Evolutionary conservation across 257 asterid species (phyloP), one percentile per base, ranked within the genome.

Genomic region (Rhazya stricta): DNA sequence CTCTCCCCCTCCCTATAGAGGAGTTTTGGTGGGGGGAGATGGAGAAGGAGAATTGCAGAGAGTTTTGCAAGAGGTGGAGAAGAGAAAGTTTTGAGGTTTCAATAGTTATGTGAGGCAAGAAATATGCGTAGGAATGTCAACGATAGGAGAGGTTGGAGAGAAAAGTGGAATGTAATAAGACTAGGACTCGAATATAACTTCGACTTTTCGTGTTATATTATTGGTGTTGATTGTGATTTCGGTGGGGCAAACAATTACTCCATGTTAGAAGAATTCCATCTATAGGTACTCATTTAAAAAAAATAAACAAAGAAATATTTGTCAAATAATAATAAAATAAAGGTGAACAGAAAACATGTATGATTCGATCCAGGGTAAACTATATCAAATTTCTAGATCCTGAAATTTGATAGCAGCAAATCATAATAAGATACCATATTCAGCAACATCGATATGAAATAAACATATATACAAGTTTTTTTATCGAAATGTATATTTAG

Each of bases 101-200:
- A 2, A 34, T 21, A 50, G 50, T 54, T 16, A 45, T 68, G 63
- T 30, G 61, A 19, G 56, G 71, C 58, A 43, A 27, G 9, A 23
- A 7, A 69, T 57, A 67, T 54, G 76, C 0, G n/a, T 67, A 80
- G 68, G n/a, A 30, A 45, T n/a, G 29, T 12, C 4, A 45, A 67
- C 13, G 77, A 41, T 45, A 68, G 76, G 84, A 25, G 73, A 69
- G 60, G 73, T 69, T 43, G 76, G 39, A 41, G 58, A 61, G 42
- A 46, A 41, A 76, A 34, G 9, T 45, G 34, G 71, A 61, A 36
- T 6, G 67, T 45, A 57, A 53, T 45, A 25, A 66, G 65, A 70
- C 69, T 58, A n/a, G 30, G 53, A 34, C 18, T 61, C 15, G 50
- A 57, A 68, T 68, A 25, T 9, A 50, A 36, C n/a, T n/a, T n/a